Conservation (phyloP, 2,329 filamentous ascomycete genomes). For the Albophoma yamanashiensis region DNA sequence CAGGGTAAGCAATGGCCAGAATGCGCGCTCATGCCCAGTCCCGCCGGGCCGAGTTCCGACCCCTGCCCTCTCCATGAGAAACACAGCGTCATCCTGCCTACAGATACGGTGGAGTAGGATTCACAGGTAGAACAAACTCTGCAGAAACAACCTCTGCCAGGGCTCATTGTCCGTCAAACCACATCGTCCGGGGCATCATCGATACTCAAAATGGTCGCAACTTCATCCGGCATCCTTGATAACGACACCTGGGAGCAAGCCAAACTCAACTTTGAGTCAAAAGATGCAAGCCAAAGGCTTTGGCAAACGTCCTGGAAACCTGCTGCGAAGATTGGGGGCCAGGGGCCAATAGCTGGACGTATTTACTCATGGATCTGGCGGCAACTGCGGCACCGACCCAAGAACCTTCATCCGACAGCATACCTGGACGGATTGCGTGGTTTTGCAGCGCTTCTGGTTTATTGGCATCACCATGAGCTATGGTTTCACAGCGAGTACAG, state of each 20-base stretch:
- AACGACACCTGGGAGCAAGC: background rate
- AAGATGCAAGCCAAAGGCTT: background rate
- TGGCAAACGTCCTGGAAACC: slow-evolving; percentile 1
- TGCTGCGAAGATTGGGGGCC: background rate
- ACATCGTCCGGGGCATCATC: background rate
- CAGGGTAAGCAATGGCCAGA: background rate
- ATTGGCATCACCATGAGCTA: slow-evolving; percentile 48
- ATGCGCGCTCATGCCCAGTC: background rate
- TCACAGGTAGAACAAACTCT: background rate
- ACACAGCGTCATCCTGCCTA: background rate
- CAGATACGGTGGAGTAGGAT: background rate
- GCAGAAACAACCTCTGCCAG: background rate
- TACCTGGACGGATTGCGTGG: slow-evolving; percentile 54
- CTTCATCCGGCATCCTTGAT: background rate
- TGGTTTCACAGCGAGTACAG: slow-evolving; percentile 37
- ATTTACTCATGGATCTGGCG: slow-evolving; percentile 1
- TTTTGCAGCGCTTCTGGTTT: slow-evolving; percentile 57
- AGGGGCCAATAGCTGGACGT: background rate
- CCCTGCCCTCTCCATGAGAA: background rate
- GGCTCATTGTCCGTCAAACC: background rate
- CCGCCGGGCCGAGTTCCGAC: background rate
- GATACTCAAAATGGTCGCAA: background rate
- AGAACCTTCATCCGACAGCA: slow-evolving; percentile 37
- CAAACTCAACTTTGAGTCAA: background rate
- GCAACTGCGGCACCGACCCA: slow-evolving; percentile 2